Percentiles rank a stretch among this genome's conserved stretches.
Conservation (phyloP, 768 basidiomycete genomes). For the Trametes villosa region DNA sequence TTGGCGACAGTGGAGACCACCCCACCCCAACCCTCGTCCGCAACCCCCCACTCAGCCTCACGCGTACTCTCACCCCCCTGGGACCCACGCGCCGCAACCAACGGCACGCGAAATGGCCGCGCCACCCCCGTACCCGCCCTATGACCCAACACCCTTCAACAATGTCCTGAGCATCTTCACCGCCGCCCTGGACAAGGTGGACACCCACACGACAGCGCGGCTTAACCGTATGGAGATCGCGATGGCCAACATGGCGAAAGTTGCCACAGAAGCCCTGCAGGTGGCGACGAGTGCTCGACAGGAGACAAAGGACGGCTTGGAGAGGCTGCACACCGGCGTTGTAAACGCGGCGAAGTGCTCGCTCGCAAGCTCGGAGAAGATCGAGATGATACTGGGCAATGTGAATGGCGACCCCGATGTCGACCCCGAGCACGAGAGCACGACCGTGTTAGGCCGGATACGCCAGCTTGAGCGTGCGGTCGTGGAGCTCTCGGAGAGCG, state of each 20-base stretch:
- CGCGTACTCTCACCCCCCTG: no score
- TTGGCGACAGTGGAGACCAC: neutral
- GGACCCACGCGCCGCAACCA: neutral
- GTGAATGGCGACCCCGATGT: neutral
- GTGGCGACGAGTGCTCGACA: neutral
- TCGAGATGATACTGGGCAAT: slow-evolving; percentile 2
- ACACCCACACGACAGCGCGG: neutral
- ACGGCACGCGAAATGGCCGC: neutral
- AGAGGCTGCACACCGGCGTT: slow-evolving; percentile 7
- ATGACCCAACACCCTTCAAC: neutral
- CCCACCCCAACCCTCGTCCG: no score
- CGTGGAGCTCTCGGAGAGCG: slow-evolving; percentile 18
- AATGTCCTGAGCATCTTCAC: neutral
- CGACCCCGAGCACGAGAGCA: neutral
- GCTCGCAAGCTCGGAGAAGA: neutral
- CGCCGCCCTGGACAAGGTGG: neutral
- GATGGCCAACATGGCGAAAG: slow-evolving; percentile 1
- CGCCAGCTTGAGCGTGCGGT: slow-evolving; percentile 14
- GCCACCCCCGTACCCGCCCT: neutral
- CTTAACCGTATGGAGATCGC: slow-evolving; percentile 6
- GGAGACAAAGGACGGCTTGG: slow-evolving; percentile 16
- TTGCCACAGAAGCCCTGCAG: slow-evolving; percentile 1
- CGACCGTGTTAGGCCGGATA: slow-evolving; percentile 12
- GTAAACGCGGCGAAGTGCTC: slow-evolving; percentile 3
- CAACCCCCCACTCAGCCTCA: no score